phyloP scores from a whole-genome alignment of 495 filamentous ascomycete genomes.

The Daldinia bambusicola region DNA sequence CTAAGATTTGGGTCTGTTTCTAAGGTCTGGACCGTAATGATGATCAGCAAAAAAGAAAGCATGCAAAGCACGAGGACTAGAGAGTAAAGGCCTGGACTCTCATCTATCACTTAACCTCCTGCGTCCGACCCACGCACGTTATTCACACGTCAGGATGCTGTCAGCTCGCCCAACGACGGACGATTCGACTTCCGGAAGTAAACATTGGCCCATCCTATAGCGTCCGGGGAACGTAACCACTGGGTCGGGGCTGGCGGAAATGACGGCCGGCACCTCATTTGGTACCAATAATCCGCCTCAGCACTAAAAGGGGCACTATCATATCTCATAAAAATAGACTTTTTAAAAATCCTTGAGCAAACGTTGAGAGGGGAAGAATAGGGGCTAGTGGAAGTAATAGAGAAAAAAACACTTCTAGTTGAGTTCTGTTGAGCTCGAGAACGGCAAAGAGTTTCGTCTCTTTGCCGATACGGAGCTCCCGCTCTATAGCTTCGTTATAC shows the following conservation, averaged over 20 bases:
- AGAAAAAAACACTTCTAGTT: conserved; percentile 17
- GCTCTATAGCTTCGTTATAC: conserved; percentile 3
- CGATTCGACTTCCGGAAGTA: conserved; percentile 6
- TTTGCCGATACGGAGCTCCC: conserved; percentile 25
- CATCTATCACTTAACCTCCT: conserved; percentile 15
- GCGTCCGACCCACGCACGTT: conserved; percentile 36
- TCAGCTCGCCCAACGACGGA: conserved; percentile 27
- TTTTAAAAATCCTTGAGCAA: conserved; percentile 9
- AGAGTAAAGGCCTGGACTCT: conserved; percentile 32
- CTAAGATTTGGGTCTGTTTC: conserved; percentile 16
- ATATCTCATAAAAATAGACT: conserved; percentile 39
- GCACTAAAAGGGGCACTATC: conserved; percentile 34
- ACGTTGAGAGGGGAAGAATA: conserved; percentile 3
- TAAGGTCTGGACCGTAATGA: conserved; percentile 11
- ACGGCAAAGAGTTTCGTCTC: conserved; percentile 13
- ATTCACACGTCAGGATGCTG: conserved; percentile 41
- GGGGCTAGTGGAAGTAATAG: conserved; percentile 26
- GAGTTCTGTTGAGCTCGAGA: conserved; percentile 19
- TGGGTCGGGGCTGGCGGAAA: conserved; percentile 37
- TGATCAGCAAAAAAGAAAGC: conserved; percentile 28
- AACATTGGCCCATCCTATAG: not conserved
- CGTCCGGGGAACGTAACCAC: conserved; percentile 26
- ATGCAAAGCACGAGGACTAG: conserved; percentile 13
- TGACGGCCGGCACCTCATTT: conserved; percentile 21
- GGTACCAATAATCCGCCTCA: conserved; percentile 37